Base-by-base conservation (phyloP, 139 green algal genomes). In the Pseudopediastrum boryanum region DNA sequence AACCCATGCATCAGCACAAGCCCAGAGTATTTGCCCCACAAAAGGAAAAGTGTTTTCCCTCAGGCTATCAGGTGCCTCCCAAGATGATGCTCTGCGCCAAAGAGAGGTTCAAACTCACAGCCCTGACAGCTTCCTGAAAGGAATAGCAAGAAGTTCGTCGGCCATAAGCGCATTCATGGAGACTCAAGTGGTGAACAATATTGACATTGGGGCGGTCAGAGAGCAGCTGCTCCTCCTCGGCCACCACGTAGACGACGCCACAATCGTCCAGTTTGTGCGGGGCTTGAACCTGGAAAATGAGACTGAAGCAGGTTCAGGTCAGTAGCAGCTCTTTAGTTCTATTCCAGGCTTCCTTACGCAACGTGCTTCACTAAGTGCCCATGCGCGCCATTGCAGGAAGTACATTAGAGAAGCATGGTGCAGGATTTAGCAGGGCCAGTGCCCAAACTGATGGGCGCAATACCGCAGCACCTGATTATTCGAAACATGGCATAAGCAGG, bases 211-310 rank as follows among this genome's bases (percentile, higher is more conserved):
- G 8, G 68, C 74, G 2, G 81, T 78, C 3, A 77, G 73, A 19
- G 69, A 78, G 61, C 81, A 86, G 69, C 70, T 86, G 16, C 69
- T 62, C 7, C 62, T 86, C 2, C 48, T 81, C 2, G 75, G 75
- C 0, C 75, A 81, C 19, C 29, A 46, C 16, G 48, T 81, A 12
- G 27, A n/a, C 7, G 73, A 80, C 35, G 58, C 41, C 12, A 61
- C 71, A 7, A 80, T 80, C 21, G 12, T 59, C 21, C 39, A 27
- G 2, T 80, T 80, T 58, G 59, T 80, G 25, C 39, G 71, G 52
- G 73, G 73, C 19, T 61, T 80, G 27, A 25, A 23, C 10, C 41
- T 25, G 25, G 64, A 41, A 52, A 12, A 5, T 43, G 39, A 6
- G 54, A 27, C 36, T 46, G 25, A 25, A 23, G 35, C 16, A 27